Evolutionary conservation across 495 filamentous ascomycete species (phyloP).

Genomic region (Daldinia decipiens): DNA sequence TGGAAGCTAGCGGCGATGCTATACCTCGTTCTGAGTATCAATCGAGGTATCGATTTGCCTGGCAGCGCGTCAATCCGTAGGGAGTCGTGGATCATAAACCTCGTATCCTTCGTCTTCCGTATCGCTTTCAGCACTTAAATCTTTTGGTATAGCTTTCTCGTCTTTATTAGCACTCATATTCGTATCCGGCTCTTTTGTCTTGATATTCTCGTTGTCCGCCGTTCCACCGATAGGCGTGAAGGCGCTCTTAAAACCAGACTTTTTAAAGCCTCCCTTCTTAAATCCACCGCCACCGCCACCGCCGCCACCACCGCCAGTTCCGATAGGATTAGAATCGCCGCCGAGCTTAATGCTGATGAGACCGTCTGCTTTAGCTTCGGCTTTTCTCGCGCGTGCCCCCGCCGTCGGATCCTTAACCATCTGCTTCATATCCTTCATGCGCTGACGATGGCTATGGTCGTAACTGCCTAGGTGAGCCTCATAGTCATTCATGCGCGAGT

Average conservation of each 20-base stretch:
- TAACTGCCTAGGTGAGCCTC: conserved; percentile 75
- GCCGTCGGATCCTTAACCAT: conserved; percentile 69
- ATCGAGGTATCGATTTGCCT: background rate
- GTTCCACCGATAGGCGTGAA: conserved; percentile 57
- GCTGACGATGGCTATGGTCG: conserved; percentile 76
- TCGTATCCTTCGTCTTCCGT: conserved; percentile 69
- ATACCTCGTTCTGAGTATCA: background rate
- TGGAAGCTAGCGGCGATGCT: background rate
- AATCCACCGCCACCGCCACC: conserved; percentile 58
- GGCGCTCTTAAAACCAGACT: conserved; percentile 63
- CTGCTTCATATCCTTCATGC: conserved; percentile 73
- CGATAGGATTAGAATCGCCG: conserved; percentile 39
- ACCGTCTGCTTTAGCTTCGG: conserved; percentile 75
- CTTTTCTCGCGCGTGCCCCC: conserved; percentile 69
- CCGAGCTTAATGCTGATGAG: conserved; percentile 68
- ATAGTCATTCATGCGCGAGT: conserved; percentile 75
- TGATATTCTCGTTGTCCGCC: conserved; percentile 25
- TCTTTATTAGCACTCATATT: conserved; percentile 29
- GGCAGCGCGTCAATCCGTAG: conserved; percentile 59
- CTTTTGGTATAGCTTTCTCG: conserved; percentile 36
- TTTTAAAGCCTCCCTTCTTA: conserved; percentile 67
- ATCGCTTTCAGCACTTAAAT: conserved; percentile 61
- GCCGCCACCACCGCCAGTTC: conserved; percentile 2
- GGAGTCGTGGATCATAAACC: conserved; percentile 63
- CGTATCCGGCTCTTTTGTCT: conserved; percentile 35